Conservation (phyloP, 495 filamentous ascomycete genomes). For the Thozetella sp. region DNA sequence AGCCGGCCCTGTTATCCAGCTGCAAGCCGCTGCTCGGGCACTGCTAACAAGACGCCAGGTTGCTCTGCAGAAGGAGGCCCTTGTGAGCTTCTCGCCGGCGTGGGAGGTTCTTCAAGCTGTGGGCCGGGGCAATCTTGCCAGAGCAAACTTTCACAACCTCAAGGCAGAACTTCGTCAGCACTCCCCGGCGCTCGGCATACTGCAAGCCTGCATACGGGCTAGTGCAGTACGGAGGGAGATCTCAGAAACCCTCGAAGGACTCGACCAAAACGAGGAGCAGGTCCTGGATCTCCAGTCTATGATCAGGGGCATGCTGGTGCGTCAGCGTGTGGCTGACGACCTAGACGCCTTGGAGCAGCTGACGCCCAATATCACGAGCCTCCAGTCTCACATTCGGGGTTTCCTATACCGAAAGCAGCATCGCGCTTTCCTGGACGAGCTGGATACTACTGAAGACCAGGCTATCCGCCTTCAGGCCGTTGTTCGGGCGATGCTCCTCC, state of each 20-base stretch:
- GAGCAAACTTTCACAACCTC: conserved; percentile 35
- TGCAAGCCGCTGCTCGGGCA: conserved; percentile 53
- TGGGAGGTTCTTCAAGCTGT: conserved; percentile 54
- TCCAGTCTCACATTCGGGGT: conserved; percentile 77
- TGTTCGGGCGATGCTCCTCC: conserved; percentile 75
- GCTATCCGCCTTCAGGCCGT: conserved; percentile 72
- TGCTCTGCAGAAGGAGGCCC: conserved; percentile 32
- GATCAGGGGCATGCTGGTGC: conserved; percentile 54
- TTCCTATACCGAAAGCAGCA: conserved; percentile 55
- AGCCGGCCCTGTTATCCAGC: conserved; percentile 31
- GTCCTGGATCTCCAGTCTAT: conserved; percentile 46
- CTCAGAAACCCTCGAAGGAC: conserved; percentile 37
- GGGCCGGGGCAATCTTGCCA: conserved; percentile 45
- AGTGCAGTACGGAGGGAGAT: conserved; percentile 48
- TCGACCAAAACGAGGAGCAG: conserved; percentile 38
- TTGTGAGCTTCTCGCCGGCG: conserved; percentile 34
- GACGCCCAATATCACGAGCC: conserved; percentile 53
- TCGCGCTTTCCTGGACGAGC: conserved; percentile 52
- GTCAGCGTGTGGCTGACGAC: conserved; percentile 46
- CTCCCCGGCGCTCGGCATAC: conserved; percentile 26
- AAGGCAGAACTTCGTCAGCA: conserved; percentile 38
- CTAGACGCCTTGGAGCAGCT: conserved; percentile 62
- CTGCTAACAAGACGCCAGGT: conserved; percentile 34
- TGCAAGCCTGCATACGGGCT: conserved; percentile 46
- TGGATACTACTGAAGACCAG: conserved; percentile 57